Base-by-base conservation (phyloP, 129 eudicot genomes). In the Lonicera japonica region DNA sequence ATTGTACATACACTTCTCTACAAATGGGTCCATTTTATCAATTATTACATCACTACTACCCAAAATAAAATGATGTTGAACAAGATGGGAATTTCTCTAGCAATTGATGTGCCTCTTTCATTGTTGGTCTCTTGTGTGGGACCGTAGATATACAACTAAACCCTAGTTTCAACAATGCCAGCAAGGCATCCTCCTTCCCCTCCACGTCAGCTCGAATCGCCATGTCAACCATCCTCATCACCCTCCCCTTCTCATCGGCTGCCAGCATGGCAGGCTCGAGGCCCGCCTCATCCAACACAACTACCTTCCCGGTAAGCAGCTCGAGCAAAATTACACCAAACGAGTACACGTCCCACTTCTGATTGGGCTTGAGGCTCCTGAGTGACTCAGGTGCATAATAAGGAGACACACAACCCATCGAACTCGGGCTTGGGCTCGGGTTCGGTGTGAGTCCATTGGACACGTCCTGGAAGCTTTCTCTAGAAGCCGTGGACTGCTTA, bases 121-220 rank as follows among this genome's bases (percentile, higher is more conserved):
- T 88, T 19, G 84, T 58, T 12, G 99, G 99, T 77, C 99, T 86
- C 82, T 88, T 94, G 64, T 94, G 99, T 29, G 99, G 95, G 20
- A 73, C 71, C 1, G 90, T 73, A 4, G 95, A 82, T 39, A 86
- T 69, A 75, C 96, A 94, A 45, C 65, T 74, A 65, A 85, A 94
- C 18, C 86, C 95, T 75, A 94, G 63, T 79, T 61, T 88, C 57
- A 94, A 22, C 13, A 83, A 40, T 16, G 81, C 69, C 77, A 94
- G 71, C 53, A 94, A 63, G 0, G 82, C 81, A 14, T 94, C 99
- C 67, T 94, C 99, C 66, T 78, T 85, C 0, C 96, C 99, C 63
- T 85, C 90, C 80, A 94, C 7, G 58, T 94, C 99, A 65, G 74
- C 94, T 0, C 99, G 83, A 9, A 94, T 94, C 11, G 95, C 80